Percentiles rank a stretch among this genome's conserved stretches.
Conservation (phyloP, 2,329 filamentous ascomycete genomes). For the Chaetomium sp. region DNA sequence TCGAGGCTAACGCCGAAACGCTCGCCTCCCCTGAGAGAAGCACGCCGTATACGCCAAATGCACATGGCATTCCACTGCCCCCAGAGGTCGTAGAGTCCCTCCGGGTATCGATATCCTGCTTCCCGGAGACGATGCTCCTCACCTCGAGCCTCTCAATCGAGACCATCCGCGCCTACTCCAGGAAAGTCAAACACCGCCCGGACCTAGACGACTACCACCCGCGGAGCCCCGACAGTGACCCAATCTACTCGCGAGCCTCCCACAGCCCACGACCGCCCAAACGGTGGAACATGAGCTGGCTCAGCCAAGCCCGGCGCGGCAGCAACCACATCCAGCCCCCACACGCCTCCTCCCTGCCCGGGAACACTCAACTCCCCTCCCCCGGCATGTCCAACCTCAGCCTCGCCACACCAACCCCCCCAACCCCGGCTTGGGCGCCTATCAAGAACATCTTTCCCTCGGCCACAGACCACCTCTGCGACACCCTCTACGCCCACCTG, state of each 20-base stretch:
- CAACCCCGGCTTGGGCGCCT: conserved; percentile 24
- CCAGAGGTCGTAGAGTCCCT: conserved; percentile 58
- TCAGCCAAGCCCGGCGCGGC: conserved; percentile 21
- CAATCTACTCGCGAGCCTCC: conserved; percentile 24
- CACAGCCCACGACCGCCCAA: conserved; percentile 18
- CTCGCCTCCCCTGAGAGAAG: neutral
- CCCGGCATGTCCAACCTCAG: neutral
- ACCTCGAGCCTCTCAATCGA: conserved; percentile 59
- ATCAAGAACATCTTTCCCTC: conserved; percentile 56
- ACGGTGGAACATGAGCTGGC: conserved; percentile 30
- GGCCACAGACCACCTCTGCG: conserved; percentile 58
- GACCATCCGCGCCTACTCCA: conserved; percentile 59
- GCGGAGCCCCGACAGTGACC: conserved; percentile 29
- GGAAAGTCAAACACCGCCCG: conserved; percentile 51
- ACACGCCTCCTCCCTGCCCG: neutral
- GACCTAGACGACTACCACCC: conserved; percentile 12
- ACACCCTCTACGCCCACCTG: conserved; percentile 61
- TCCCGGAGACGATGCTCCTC: conserved; percentile 61
- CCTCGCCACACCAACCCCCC: neutral
- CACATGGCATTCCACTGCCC: conserved; percentile 51
- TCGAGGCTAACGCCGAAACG: conserved; percentile 7
- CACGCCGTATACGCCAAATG: neutral
- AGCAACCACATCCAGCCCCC: conserved; percentile 40
- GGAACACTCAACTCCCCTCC: neutral
- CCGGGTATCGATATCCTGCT: conserved; percentile 56